Evolutionary conservation across 2,329 filamentous ascomycete species (phyloP).

Genomic region (Bisporella sp.): DNA sequence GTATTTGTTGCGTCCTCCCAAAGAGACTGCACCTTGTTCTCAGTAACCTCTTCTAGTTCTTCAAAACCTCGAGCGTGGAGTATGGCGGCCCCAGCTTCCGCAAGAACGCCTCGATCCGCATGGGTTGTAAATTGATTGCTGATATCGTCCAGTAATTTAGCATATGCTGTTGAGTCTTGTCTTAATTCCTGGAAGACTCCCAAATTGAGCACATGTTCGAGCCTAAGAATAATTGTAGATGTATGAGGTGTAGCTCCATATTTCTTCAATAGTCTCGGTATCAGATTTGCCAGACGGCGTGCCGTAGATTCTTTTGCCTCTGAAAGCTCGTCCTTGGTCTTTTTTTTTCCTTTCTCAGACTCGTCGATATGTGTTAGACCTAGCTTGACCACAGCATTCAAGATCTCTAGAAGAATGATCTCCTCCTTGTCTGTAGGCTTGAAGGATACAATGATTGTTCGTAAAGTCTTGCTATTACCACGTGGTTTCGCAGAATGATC

Average conservation of each 20-base stretch:
- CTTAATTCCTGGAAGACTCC: constrained; percentile 84
- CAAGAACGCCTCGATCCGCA: constrained; percentile 75
- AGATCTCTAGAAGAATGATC: constrained; percentile 75
- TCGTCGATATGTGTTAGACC: constrained; percentile 62
- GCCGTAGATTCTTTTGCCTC: constrained; percentile 74
- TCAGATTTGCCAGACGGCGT: constrained; percentile 66
- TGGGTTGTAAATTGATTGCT: constrained; percentile 93
- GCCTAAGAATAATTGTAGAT: constrained; percentile 74
- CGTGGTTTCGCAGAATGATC: constrained; percentile 69
- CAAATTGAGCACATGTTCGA: constrained; percentile 81
- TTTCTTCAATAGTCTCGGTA: constrained; percentile 84
- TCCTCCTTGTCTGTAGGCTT: constrained; percentile 52
- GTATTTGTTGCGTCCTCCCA: constrained; percentile 81
- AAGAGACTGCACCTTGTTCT: constrained; percentile 69
- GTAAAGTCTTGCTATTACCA: constrained; percentile 56
- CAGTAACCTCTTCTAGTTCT: constrained; percentile 79
- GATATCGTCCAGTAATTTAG: constrained; percentile 79
- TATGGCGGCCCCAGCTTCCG: constrained; percentile 75
- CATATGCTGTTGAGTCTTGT: constrained; percentile 76
- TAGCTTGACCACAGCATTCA: constrained; percentile 75
- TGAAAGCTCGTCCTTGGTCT: constrained; percentile 43
- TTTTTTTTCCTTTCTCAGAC: constrained; percentile 52
- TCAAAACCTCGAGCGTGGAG: constrained; percentile 81
- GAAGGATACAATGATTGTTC: constrained; percentile 21
- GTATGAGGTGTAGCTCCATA: constrained; percentile 86